Evolutionary conservation across 306 rosid species (phyloP).

Genomic region (Begonia peltatifolia): DNA sequence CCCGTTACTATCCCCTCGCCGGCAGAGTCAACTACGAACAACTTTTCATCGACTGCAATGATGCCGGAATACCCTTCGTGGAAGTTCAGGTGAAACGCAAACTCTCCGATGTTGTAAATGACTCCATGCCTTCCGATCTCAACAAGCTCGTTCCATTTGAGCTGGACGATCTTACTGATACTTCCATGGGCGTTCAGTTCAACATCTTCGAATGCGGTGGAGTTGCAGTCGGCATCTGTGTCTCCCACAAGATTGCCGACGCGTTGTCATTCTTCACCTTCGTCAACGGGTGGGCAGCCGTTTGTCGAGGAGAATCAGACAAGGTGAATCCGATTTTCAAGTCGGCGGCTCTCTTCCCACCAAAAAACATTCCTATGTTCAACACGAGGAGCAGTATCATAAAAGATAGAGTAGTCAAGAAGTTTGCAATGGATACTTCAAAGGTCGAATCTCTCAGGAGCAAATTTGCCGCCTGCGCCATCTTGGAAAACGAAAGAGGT

Average conservation of each 20-base stretch:
- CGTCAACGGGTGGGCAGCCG: conserved; percentile 34
- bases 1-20: conserved; percentile 38
- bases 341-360: conserved; percentile 43
- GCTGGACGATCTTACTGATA: neutral
- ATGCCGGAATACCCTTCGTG: conserved; percentile 31
- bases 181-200: conserved; percentile 22
- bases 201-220: conserved; percentile 36
- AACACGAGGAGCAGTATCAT: conserved; percentile 15
- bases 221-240: conserved; percentile 19
- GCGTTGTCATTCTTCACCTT: conserved; percentile 19
- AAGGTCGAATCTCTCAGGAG: conserved; percentile 19
- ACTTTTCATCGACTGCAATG: conserved; percentile 29
- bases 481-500: neutral
- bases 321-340: conserved; percentile 18
- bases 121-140: conserved; percentile 4
- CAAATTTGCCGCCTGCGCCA: conserved; percentile 2
- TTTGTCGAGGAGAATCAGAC: conserved; percentile 5
- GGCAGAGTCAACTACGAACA: conserved; percentile 19
- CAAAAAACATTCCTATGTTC: conserved; percentile 16
- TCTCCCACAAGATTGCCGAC: conserved; percentile 39
- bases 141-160: conserved; percentile 4
- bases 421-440: conserved; percentile 24
- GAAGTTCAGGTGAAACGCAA: conserved; percentile 11
- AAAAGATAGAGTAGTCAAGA: conserved; percentile 23
- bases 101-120: conserved; percentile 17